Evolutionary conservation across 257 asterid genomes (phyloP).

Genomic region (Gardenia jasminoides): DNA sequence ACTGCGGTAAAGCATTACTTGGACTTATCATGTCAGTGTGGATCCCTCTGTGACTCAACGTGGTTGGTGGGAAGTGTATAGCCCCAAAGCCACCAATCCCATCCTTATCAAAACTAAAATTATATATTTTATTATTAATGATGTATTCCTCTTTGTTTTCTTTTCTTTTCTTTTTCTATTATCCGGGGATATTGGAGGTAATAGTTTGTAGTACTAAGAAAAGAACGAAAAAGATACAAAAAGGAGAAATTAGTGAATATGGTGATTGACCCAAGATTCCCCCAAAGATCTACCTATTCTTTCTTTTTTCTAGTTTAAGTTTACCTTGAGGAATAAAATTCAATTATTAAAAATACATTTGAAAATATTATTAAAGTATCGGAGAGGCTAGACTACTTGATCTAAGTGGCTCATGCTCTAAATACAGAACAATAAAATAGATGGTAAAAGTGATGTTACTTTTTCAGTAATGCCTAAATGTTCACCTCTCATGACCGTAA

Average conservation of each 20-base stretch:
- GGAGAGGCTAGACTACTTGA: no score
- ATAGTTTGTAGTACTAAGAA: background rate
- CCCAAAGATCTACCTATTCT: no score
- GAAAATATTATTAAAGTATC: background rate
- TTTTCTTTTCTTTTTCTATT: background rate
- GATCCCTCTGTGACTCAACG: background rate
- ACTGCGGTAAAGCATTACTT: no score
- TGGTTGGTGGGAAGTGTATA: conserved; percentile 13
- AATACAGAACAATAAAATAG: no score
- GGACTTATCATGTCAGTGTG: background rate
- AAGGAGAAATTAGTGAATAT: background rate
- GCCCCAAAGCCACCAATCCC: conserved; percentile 4
- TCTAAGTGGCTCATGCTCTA: no score
- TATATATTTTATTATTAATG: background rate
- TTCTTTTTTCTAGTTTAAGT: background rate
- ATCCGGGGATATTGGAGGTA: background rate
- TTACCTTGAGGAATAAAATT: background rate
- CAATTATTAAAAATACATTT: no score
- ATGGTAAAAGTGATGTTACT: no score
- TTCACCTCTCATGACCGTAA: no score
- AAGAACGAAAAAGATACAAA: background rate
- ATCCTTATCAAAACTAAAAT: conserved; percentile 12
- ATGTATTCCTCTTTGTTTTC: background rate
- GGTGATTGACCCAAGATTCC: background rate
- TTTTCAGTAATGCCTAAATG: no score